Conservation (phyloP, 2,329 filamentous ascomycete species). For the Incumbomyces delicatus region DNA sequence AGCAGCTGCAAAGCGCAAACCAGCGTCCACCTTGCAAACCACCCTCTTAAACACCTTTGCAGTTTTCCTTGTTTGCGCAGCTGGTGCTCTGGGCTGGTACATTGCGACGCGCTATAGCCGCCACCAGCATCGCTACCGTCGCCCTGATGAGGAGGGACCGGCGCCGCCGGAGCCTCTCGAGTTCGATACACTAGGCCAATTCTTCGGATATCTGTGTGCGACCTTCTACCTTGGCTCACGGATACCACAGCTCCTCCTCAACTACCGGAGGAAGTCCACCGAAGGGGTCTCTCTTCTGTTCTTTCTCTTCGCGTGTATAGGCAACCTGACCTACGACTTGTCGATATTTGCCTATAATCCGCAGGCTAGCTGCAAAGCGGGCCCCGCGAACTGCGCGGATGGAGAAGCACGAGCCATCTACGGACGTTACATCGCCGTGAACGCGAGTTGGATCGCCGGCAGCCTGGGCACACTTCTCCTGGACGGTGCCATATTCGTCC, state of each 20-base stretch:
- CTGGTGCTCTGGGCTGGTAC: conserved; percentile 80
- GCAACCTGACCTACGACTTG: conserved; percentile 86
- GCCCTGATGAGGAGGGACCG: conserved; percentile 25
- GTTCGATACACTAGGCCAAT: conserved; percentile 71
- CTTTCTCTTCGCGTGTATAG: conserved; percentile 91
- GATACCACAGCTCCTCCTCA: conserved; percentile 81
- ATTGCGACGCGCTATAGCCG: conserved; percentile 39
- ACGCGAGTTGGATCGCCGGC: conserved; percentile 80
- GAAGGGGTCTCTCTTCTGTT: conserved; percentile 91
- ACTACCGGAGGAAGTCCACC: conserved; percentile 84
- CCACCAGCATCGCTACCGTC: conserved; percentile 27
- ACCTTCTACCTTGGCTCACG: conserved; percentile 80
- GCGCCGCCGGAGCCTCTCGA: conserved; percentile 40
- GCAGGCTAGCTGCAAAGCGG: background rate
- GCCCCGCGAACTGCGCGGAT: conserved; percentile 43
- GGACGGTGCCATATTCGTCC: conserved; percentile 77
- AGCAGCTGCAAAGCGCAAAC: conserved; percentile 22
- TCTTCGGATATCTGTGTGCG: conserved; percentile 91
- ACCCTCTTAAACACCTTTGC: conserved; percentile 64
- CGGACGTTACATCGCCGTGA: conserved; percentile 74
- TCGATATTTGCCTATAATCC: conserved; percentile 87
- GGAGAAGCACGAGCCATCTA: conserved; percentile 63
- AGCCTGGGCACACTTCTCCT: conserved; percentile 79
- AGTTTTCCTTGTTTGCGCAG: conserved; percentile 70
- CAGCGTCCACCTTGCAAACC: conserved; percentile 35